A percentile compares a stretch with the other conserved stretches of the same genome.
Evolutionary conservation across 768 basidiomycete genomes (phyloP).

Genomic region (Hygrocybe punicea): DNA sequence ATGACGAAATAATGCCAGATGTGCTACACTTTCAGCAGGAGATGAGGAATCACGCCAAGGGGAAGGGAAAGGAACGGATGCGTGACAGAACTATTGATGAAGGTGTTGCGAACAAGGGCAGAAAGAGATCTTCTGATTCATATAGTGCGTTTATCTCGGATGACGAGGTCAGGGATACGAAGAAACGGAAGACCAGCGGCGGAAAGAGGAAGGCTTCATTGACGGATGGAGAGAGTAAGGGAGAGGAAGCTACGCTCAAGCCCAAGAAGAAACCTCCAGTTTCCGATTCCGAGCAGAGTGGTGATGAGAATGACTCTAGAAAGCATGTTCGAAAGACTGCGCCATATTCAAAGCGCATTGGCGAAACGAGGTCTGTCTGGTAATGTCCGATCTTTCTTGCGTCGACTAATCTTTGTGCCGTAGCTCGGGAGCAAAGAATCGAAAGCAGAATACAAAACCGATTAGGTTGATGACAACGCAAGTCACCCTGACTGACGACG

Average conservation of each 20-base stretch:
- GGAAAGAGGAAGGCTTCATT: conserved; percentile 5
- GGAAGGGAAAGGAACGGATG: conserved; percentile 33
- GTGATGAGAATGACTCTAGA: background rate
- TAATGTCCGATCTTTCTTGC: background rate
- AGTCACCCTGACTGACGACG: conserved; percentile 52
- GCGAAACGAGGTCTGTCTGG: background rate
- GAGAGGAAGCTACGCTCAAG: conserved; percentile 20
- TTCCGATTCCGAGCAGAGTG: background rate
- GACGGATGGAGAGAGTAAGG: conserved; percentile 13
- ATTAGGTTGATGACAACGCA: conserved; percentile 68
- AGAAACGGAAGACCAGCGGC: conserved; percentile 12
- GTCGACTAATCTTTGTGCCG: background rate
- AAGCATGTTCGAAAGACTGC: background rate
- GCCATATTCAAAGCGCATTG: background rate
- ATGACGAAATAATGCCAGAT: conserved; percentile 75
- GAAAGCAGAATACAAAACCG: background rate
- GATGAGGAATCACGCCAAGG: conserved; percentile 34
- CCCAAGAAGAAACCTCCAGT: background rate
- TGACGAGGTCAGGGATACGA: conserved; percentile 5
- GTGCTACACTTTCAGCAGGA: conserved; percentile 66
- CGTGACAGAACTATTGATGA: conserved; percentile 24
- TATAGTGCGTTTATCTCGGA: conserved; percentile 12
- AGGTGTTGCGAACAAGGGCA: conserved; percentile 9
- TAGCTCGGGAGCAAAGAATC: background rate
- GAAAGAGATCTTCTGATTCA: conserved; percentile 13